Conservation (phyloP, 1,139 yeast genomes). For the Kodamaea ohmeri region DNA sequence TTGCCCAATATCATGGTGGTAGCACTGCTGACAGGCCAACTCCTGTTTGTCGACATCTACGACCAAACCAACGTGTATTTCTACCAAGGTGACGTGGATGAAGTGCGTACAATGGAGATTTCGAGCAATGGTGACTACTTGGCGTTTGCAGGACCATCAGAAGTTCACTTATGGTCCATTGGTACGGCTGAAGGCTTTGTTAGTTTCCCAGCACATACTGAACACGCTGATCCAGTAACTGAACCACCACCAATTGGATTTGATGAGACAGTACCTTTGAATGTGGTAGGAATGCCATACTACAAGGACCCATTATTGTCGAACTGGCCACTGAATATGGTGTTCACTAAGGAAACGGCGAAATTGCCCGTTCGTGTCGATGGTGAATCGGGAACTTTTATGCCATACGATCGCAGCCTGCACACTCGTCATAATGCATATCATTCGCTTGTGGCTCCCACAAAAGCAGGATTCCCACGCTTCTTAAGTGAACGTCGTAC, state of each 20-base stretch:
- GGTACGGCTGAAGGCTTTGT: slow-evolving; percentile 38
- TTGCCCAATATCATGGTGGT: slow-evolving; percentile 75
- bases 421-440: not conserved
- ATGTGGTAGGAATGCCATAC: slow-evolving; percentile 81
- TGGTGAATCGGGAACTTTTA: not conserved
- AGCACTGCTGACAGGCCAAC: slow-evolving; percentile 74
- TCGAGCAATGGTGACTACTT: slow-evolving; percentile 81
- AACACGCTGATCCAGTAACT: slow-evolving; percentile 42
- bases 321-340: slow-evolving; percentile 67
- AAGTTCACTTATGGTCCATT: slow-evolving; percentile 74
- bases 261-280: slow-evolving; percentile 58
- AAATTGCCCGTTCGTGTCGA: slow-evolving; percentile 39
- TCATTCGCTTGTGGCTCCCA: not conserved
- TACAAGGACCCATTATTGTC: slow-evolving; percentile 77
- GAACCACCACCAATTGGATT: slow-evolving; percentile 31
- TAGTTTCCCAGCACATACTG: slow-evolving; percentile 48
- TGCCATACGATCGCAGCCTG: not conserved
- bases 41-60: slow-evolving; percentile 80
- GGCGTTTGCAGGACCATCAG: slow-evolving; percentile 65
- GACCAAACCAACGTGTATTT: slow-evolving; percentile 67
- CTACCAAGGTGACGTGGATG: slow-evolving; percentile 56
- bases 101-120: slow-evolving; percentile 48
- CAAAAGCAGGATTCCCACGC: slow-evolving; percentile 46
- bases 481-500: slow-evolving; percentile 52
- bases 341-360: slow-evolving; percentile 53